Conservation (phyloP, 192 early-diverging fungal species). For the Backusella circina region DNA sequence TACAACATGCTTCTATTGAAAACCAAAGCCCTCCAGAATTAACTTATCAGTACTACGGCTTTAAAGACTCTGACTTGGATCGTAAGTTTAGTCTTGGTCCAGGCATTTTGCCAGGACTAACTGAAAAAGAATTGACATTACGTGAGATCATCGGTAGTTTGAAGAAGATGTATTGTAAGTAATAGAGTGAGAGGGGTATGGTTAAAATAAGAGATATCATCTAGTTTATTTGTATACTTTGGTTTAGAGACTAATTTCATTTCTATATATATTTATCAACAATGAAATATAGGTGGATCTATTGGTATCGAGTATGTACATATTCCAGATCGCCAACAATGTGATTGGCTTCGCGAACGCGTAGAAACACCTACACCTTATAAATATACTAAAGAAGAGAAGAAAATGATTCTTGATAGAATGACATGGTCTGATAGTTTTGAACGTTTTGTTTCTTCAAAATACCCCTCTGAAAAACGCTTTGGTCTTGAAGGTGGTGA, state of each 20-base stretch:
- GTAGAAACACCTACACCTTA: slow-evolving; percentile 89
- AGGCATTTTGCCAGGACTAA: slow-evolving; percentile 90
- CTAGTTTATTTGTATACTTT: neutral
- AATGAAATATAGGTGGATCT: slow-evolving; percentile 55
- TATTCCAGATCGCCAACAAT: slow-evolving; percentile 91
- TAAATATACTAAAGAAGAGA: slow-evolving; percentile 84
- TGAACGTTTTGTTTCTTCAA: slow-evolving; percentile 91
- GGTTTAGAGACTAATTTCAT: neutral
- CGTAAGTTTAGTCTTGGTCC: slow-evolving; percentile 89
- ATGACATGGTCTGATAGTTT: slow-evolving; percentile 96
- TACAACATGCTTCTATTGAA: slow-evolving; percentile 56
- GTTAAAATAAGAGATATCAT: neutral
- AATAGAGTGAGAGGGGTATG: neutral
- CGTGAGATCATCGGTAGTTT: slow-evolving; percentile 84
- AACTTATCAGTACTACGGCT: slow-evolving; percentile 85
- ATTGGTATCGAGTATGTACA: slow-evolving; percentile 98
- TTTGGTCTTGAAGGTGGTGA: slow-evolving; percentile 98
- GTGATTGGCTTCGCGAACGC: slow-evolving; percentile 92
- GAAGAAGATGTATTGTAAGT: slow-evolving; percentile 82
- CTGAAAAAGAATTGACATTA: slow-evolving; percentile 76
- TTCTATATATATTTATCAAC: neutral
- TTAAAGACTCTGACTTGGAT: slow-evolving; percentile 88
- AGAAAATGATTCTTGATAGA: slow-evolving; percentile 89
- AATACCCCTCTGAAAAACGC: slow-evolving; percentile 95
- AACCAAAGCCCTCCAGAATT: slow-evolving; percentile 71